Evolutionary conservation across 257 asterid species (phyloP), one percentile per base, ranked within the genome.

Genomic region (Schizonepeta tenuifolia): DNA sequence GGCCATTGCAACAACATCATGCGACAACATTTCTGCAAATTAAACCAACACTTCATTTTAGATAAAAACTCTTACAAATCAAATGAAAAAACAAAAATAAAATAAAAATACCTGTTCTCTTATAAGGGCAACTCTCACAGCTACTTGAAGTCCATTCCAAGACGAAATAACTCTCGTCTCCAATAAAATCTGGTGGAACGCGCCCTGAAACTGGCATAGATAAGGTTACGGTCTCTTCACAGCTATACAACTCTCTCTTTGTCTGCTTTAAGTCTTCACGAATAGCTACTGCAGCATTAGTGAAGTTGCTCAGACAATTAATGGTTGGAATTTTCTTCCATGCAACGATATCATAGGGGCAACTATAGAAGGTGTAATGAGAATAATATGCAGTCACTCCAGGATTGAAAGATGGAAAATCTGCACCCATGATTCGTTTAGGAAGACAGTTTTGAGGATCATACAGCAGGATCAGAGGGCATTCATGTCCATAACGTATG

Each of bases 381-480:
- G 12, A 55, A 71, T 3, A 3, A 20, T 31, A 1, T 2, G 67
- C 2, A 20, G 65, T 62, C 43, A 2, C 2, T 2, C 65, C 41
- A 9, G 67, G 76, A 11, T 14, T 6, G 18, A 20, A 35, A 12
- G 56, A 46, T 9, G 74, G 74, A 12, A 20, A 38, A 1, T 67
- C 74, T 5, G 76, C 60, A 75, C 22, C 51, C 78, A 71, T 51
- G 28, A 81, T 18, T 55, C 80, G 68, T 44, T 44, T 60, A 4
- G 83, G 74, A 8, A 81, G 78, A 18, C 83, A 81, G 28, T 75
- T 65, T n/a, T 14, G 21, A 8, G 83, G 83, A 43, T 78, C 85
- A 7, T 70, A 78, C 12, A 81, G 78, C 8, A 55, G 41, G 38
- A 81, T 67, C 0, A 22, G 40, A 14, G 73, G 44, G 56, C 6